Conservation (phyloP, 495 filamentous ascomycete genomes). For the Penicillium soppii region DNA sequence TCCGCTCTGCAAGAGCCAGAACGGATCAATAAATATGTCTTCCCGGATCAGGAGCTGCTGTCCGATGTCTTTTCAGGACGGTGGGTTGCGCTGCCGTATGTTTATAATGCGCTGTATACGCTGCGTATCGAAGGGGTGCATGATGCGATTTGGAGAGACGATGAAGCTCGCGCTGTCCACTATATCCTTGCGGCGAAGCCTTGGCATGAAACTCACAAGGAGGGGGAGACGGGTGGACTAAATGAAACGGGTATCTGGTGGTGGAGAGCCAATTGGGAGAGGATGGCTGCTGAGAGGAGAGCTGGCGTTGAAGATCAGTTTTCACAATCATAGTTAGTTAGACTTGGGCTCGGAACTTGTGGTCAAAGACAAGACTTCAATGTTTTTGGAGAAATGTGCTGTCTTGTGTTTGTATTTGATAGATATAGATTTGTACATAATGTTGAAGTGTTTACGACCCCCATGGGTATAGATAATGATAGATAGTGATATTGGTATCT, state of each 20-base stretch:
- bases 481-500: slow-evolving; percentile 5
- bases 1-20: slow-evolving; percentile 30
- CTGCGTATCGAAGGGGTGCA: slow-evolving; percentile 67
- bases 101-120: slow-evolving; percentile 82
- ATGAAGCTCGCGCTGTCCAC: slow-evolving; percentile 72
- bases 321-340: not conserved
- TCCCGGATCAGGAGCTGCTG: slow-evolving; percentile 73
- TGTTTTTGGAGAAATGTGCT: no score
- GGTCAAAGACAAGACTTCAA: no score
- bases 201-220: slow-evolving; percentile 60
- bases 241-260: slow-evolving; percentile 58
- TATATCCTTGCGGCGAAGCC: slow-evolving; percentile 76
- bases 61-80: slow-evolving; percentile 60
- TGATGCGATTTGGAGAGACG: slow-evolving; percentile 69
- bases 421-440: no score
- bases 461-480: slow-evolving; percentile 3
- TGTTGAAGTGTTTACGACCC: no score
- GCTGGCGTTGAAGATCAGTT: slow-evolving; percentile 23
- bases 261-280: slow-evolving; percentile 56
- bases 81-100: slow-evolving; percentile 73
- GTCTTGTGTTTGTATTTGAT: no score
- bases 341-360: not conserved
- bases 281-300: slow-evolving; percentile 47
- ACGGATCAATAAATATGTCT: slow-evolving; percentile 54
- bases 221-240: slow-evolving; percentile 10